These are phyloP conservation scores for Phanerochaete carnosa DNA, from an alignment of 768 basidiomycete genomes.

Conservation along the genomic window DNA sequence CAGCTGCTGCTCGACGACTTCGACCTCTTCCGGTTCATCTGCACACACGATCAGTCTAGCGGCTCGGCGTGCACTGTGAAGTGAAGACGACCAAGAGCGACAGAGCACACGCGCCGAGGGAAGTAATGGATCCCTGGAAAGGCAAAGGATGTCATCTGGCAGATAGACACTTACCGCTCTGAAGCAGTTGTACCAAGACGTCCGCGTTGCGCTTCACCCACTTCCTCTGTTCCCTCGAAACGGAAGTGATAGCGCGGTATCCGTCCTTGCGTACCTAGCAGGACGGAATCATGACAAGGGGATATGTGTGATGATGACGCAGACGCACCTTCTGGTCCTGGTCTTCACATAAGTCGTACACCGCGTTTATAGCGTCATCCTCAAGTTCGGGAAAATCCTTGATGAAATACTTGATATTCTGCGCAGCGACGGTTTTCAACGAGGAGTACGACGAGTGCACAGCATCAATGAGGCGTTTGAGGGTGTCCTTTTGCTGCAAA, in stretches of 20 bases:
- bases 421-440: slow-evolving; percentile 56
- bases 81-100: neutral
- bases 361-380: slow-evolving; percentile 72
- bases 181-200: slow-evolving; percentile 70
- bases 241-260: slow-evolving; percentile 55
- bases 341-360: slow-evolving; percentile 78
- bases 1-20: slow-evolving; percentile 56
- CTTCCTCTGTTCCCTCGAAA: slow-evolving; percentile 45
- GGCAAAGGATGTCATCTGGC: neutral
- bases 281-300: neutral
- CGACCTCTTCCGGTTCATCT: slow-evolving; percentile 66
- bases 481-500: slow-evolving; percentile 46
- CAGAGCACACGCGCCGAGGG: neutral
- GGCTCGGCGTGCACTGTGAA: neutral
- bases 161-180: slow-evolving; percentile 55
- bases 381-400: slow-evolving; percentile 69
- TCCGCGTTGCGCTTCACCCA: slow-evolving; percentile 72
- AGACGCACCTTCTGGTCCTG: slow-evolving; percentile 45
- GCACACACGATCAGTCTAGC: slow-evolving; percentile 19
- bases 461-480: slow-evolving; percentile 52
- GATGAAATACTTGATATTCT: slow-evolving; percentile 55
- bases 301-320: neutral
- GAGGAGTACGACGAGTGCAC: slow-evolving; percentile 43
- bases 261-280: slow-evolving; percentile 66
- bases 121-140: neutral